Evolutionary conservation across 257 asterid genomes (phyloP).

Genomic region (Solanum ossicruentum): DNA sequence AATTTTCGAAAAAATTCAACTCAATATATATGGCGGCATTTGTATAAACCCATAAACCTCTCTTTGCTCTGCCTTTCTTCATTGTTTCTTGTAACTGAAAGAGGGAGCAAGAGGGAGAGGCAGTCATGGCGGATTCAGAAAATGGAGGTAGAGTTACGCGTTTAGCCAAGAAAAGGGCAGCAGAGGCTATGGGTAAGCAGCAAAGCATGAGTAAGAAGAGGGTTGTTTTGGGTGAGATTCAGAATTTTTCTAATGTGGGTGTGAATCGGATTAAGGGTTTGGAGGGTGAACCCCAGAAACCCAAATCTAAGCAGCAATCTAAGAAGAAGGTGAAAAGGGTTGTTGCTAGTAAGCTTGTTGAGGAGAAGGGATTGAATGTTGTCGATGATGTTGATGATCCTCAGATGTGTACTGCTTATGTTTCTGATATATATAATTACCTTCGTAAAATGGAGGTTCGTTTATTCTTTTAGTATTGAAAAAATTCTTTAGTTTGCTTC

Average conservation of each 20-base stretch:
- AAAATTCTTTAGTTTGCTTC: neutral
- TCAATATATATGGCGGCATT: conserved; percentile 21
- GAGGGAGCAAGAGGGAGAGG: neutral
- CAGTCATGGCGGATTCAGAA: conserved; percentile 56
- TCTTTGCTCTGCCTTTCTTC: neutral
- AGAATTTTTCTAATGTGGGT: conserved; percentile 18
- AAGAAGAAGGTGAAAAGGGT: conserved; percentile 19
- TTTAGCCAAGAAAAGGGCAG: conserved; percentile 71
- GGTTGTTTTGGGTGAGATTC: conserved; percentile 77
- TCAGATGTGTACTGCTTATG: conserved; percentile 64
- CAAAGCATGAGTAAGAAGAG: conserved; percentile 37
- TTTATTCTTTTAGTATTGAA: neutral
- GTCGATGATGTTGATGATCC: conserved; percentile 36
- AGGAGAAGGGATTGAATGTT: conserved; percentile 7
- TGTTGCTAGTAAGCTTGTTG: neutral
- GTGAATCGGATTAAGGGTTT: neutral
- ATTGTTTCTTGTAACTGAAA: neutral
- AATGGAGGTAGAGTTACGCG: conserved; percentile 56
- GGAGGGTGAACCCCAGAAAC: conserved; percentile 3
- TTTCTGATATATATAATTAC: conserved; percentile 69
- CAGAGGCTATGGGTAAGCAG: conserved; percentile 16
- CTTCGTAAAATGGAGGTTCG: conserved; percentile 78
- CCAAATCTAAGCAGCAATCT: conserved; percentile 12
- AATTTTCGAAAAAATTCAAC: conserved; percentile 10
- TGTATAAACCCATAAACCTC: neutral